Evolutionary conservation across 176 grass and related monocot genomes (phyloP).

Genomic region (Hyparrhenia diplandra): DNA sequence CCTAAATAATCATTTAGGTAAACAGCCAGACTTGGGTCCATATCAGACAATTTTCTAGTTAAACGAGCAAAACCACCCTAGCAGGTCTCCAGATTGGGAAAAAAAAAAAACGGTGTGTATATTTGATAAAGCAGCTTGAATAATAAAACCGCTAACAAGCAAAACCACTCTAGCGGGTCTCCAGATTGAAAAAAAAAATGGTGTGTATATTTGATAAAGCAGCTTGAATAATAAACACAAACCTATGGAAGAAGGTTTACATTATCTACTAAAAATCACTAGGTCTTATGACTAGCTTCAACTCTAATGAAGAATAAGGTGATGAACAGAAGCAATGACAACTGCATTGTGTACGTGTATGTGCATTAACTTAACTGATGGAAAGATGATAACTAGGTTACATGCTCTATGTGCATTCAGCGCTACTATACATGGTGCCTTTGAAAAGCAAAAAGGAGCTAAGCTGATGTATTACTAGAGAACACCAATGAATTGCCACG

Average conservation of each 20-base stretch:
- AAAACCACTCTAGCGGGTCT: neutral
- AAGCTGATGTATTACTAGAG: neutral
- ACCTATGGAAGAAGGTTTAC: neutral
- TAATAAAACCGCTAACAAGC: too few species aligned
- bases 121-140: neutral
- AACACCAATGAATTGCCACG: neutral
- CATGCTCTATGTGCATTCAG: neutral
- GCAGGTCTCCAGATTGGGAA: neutral
- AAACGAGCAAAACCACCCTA: neutral
- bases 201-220: neutral
- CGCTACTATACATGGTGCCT: neutral
- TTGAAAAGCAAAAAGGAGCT: neutral
- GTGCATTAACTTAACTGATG: neutral
- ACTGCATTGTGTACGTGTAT: neutral
- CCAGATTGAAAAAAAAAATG: neutral
- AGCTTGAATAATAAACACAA: too few species aligned
- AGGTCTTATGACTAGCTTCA: neutral
- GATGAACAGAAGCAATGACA: neutral
- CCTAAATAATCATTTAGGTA: neutral
- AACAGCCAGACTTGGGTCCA: neutral
- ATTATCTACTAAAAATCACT: neutral
- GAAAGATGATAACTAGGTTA: neutral
- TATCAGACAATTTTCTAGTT: neutral
- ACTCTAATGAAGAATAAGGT: neutral
- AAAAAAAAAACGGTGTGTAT: neutral